Conservation (phyloP, 1,284 basidiomycete species). For the Hymenochaete sp. region DNA sequence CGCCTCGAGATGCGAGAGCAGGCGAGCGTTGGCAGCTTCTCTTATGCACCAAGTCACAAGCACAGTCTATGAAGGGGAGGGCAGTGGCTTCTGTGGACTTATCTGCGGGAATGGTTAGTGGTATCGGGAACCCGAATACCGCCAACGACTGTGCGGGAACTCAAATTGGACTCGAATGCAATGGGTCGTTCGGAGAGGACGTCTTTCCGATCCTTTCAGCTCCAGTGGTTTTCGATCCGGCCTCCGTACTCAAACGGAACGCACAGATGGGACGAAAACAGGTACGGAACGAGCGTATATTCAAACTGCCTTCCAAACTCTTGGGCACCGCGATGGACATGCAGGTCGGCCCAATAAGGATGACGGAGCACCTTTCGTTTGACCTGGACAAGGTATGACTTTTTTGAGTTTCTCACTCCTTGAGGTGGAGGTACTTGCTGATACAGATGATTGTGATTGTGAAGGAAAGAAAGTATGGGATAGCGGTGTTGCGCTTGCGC, state of each 20-base stretch:
- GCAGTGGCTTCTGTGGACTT: conserved; percentile 3
- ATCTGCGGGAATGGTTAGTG: too few relatives aligned
- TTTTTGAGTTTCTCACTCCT: background rate
- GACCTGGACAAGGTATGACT: conserved; percentile 75
- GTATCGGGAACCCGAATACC: too few relatives aligned
- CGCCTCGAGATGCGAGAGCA: conserved; percentile 42
- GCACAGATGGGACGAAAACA: conserved; percentile 46
- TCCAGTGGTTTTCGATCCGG: conserved; percentile 46
- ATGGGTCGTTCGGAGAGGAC: too few relatives aligned
- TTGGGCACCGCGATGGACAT: background rate
- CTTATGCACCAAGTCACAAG: conserved; percentile 33
- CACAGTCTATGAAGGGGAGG: conserved; percentile 1
- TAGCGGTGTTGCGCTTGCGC: conserved; percentile 72
- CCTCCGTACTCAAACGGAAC: conserved; percentile 16
- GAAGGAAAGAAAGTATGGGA: conserved; percentile 81
- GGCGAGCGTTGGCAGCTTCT: conserved; percentile 59
- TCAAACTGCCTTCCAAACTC: conserved; percentile 24
- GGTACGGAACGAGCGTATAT: conserved; percentile 58
- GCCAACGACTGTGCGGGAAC: too few relatives aligned
- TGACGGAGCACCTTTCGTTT: conserved; percentile 77
- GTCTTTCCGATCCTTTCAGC: conserved; percentile 58
- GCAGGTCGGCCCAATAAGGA: conserved; percentile 29
- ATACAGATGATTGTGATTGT: background rate
- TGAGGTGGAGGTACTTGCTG: background rate
- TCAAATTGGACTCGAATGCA: too few relatives aligned